Evolutionary conservation across 441 rosid species (phyloP), one percentile per base, ranked within the genome.

Genomic region (Capsella rubella): DNA sequence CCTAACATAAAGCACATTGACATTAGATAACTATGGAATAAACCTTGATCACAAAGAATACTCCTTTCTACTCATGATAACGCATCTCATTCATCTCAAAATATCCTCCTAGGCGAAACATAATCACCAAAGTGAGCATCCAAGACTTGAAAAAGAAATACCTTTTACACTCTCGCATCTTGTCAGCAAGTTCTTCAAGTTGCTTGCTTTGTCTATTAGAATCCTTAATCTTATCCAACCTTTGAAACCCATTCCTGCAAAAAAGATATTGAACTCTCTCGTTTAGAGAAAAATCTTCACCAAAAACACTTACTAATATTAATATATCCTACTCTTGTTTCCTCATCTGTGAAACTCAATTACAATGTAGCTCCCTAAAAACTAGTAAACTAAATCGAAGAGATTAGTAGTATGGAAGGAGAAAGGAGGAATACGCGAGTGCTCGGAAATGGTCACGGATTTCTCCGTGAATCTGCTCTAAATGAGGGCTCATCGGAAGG

Each of bases 381-480:
- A 3, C 11, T 9, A 49, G 18, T 40, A 18, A 35, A 35, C 11
- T 46, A 47, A 10, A 31, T 27, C n/a, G 18, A 14, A 42, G 49
- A 31, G 40, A 57, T 34, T 34, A 35, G 9, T 35, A 35, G 11
- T 35, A 7, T 6, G 37, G 5, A 66, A 67, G 46, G 40, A 21
- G 58, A 32, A 32, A 32, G 59, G 29, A 32, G 59, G 29, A 83
- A 68, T 87, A 91, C 97, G 91, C 83, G 77, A 94, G 93, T 21
- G 91, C 97, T 72, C 98, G 89, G 47, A 90, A 90, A 73, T 85
- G 83, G 79, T 94, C 96, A 54, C 85, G 87, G 65, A 89, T 91
- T 83, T 91, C 93, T 16, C 93, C 93, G 32, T 91, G 91, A 85
- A 90, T 94, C 92, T 90, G 97, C 89, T 94, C 98, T 88, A 94